Conservation (phyloP, 2,329 filamentous ascomycete species). For the Sclerotinia glacialis region DNA sequence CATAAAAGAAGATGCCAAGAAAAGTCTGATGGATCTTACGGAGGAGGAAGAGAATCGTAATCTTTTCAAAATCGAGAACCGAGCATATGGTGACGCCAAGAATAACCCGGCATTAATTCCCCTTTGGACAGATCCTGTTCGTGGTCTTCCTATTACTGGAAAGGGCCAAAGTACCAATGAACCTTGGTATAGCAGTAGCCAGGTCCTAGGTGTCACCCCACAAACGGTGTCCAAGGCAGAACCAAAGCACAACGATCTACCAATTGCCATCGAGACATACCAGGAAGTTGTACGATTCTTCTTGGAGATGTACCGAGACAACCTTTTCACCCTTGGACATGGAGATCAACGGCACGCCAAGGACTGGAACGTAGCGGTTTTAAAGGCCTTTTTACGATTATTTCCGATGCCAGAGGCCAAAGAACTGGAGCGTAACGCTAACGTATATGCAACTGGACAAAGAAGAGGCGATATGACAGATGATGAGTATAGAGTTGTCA, state of each 20-base stretch:
- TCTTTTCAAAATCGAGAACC: conserved; percentile 29
- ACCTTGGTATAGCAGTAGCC: conserved; percentile 16
- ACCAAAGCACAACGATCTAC: conserved; percentile 8
- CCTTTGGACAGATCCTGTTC: conserved; percentile 33
- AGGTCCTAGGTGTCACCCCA: conserved; percentile 6
- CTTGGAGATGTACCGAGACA: not conserved
- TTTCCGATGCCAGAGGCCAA: conserved; percentile 9
- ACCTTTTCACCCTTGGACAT: not conserved
- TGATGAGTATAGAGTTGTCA: conserved; percentile 11
- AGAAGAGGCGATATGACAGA: conserved; percentile 1
- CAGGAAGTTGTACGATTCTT: not conserved
- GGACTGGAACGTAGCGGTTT: not conserved
- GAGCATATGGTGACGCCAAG: conserved; percentile 32
- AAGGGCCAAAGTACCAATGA: conserved; percentile 6
- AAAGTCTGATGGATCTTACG: conserved; percentile 23
- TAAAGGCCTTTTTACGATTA: conserved; percentile 6
- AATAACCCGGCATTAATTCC: conserved; percentile 33
- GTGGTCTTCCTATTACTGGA: conserved; percentile 29
- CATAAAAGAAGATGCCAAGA: conserved; percentile 26
- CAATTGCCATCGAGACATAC: not conserved
- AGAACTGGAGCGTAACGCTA: conserved; percentile 9
- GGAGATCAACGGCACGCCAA: conserved; percentile 1
- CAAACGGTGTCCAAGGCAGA: not conserved
- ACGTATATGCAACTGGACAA: conserved; percentile 16
- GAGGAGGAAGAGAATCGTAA: conserved; percentile 27